Percentiles rank a stretch among this genome's conserved stretches.
These are phyloP conservation scores for Combretum micranthum DNA, from an alignment of 345 rosid species.

Conservation along the genomic window DNA sequence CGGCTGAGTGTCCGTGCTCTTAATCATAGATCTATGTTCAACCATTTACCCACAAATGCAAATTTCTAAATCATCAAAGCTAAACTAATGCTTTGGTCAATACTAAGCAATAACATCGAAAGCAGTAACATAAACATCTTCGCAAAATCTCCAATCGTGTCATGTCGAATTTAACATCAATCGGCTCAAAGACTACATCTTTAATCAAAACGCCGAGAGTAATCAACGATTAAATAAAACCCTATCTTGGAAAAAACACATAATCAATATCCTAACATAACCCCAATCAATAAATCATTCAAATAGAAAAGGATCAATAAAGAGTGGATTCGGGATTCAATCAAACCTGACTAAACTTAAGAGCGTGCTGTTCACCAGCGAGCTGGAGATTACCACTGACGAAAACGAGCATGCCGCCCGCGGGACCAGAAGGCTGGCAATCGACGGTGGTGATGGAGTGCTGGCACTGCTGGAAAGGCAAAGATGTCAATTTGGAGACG, in stretches of 20 bases:
- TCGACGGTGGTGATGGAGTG: conserved; percentile 80
- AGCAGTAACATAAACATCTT: too few relatives aligned
- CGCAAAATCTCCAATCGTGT: too few relatives aligned
- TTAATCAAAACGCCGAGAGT: too few relatives aligned
- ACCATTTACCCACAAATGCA: too few relatives aligned
- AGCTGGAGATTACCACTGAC: conserved; percentile 91
- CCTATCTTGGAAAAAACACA: background rate
- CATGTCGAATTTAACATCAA: too few relatives aligned
- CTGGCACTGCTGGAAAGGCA: conserved; percentile 93
- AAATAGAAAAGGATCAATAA: background rate
- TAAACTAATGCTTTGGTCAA: too few relatives aligned
- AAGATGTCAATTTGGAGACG: conserved; percentile 71
- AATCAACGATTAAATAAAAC: background rate
- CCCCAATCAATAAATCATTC: too few relatives aligned
- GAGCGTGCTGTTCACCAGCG: conserved; percentile 85
- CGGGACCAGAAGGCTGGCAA: conserved; percentile 98
- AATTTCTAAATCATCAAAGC: too few relatives aligned
- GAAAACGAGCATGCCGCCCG: conserved; percentile 85
- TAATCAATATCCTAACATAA: background rate
- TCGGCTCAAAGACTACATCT: too few relatives aligned
- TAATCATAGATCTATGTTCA: too few relatives aligned
- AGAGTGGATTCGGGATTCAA: conserved; percentile 1
- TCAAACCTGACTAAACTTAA: conserved; percentile 89
- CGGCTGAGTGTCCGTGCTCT: too few relatives aligned
- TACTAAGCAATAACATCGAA: too few relatives aligned